Evolutionary conservation across 2,329 filamentous ascomycete genomes (phyloP).

Genomic region (Periconia sp.): DNA sequence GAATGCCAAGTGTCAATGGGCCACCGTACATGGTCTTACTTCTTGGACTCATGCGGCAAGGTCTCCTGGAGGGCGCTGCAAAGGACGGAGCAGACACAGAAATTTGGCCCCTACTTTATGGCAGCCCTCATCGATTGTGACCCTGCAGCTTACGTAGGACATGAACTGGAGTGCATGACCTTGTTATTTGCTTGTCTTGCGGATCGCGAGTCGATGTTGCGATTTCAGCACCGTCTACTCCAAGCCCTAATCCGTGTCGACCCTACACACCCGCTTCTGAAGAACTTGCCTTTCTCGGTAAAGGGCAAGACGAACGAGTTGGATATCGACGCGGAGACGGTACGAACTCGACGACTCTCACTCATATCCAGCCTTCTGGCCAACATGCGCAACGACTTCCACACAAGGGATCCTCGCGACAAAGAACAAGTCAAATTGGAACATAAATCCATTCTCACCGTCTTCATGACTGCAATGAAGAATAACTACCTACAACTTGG

Average conservation of each 20-base stretch:
- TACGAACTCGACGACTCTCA: slow-evolving; percentile 56
- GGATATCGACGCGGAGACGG: slow-evolving; percentile 54
- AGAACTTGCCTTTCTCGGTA: slow-evolving; percentile 60
- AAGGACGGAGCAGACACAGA: slow-evolving; percentile 49
- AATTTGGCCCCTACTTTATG: slow-evolving; percentile 50
- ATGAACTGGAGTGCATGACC: slow-evolving; percentile 52
- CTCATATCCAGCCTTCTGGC: slow-evolving; percentile 59
- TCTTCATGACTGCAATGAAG: slow-evolving; percentile 64
- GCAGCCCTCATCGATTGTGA: slow-evolving; percentile 45
- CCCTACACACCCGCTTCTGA: slow-evolving; percentile 50
- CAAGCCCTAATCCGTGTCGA: slow-evolving; percentile 55
- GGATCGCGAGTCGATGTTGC: slow-evolving; percentile 62
- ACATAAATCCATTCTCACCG: slow-evolving; percentile 55
- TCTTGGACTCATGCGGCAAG: slow-evolving; percentile 56
- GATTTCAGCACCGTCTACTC: slow-evolving; percentile 62
- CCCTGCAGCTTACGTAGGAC: slow-evolving; percentile 44
- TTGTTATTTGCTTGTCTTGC: slow-evolving; percentile 59
- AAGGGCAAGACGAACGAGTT: slow-evolving; percentile 42
- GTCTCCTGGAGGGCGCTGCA: slow-evolving; percentile 54
- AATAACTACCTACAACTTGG: slow-evolving; percentile 59
- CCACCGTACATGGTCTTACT: slow-evolving; percentile 56
- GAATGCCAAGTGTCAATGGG: slow-evolving; percentile 49
- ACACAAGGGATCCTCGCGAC: slow-evolving; percentile 37
- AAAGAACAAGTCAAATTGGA: slow-evolving; percentile 44
- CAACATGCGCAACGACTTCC: slow-evolving; percentile 59